Evolutionary conservation across 2,329 filamentous ascomycete species (phyloP), one percentile per base, ranked within the genome.

Genomic region (Helotiales sp.): DNA sequence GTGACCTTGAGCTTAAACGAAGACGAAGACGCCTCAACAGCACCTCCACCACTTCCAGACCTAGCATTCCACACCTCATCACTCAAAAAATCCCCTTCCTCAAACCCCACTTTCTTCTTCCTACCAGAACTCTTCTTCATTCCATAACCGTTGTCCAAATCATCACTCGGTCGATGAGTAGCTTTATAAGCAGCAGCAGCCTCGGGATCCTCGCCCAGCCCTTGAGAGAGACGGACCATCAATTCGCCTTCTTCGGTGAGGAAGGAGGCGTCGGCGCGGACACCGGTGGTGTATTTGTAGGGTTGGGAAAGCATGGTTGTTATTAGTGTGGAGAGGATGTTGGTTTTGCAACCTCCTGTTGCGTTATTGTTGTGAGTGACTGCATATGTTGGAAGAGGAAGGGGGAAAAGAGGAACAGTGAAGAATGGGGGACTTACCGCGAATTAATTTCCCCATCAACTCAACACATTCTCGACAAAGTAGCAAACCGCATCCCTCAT

Each of bases 191-290:
- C 31, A 34, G 10, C 12, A 34, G 31, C 4, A 12, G 44, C 34
- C 5, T 25, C 44, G 10, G 31, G n/a, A 5, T 29, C 38, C 30
- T 44, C n/a, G 4, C 34, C 54, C 31, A 55, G 22, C 12, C 55
- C 52, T n/a, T 58, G 33, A 12, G 33, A 7, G 48, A 66, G 53
- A 25, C 59, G 48, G 5, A 30, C 30, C 53, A 57, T 51, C 44
- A 66, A 49, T 42, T 66, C 65, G 0, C 66, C 63, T 1, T 17
- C 27, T 12, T 15, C 40, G 1, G 57, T 60, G 8, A 66, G 29
- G 31, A 68, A 66, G 10, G 34, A 17, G n/a, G 52, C 52, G 63
- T 69, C 66, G 0, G 65, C 65, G 36, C 67, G 55, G 0, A 67
- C 44, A 3, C 61, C 62, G 22, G 58, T 47, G 4, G 34, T 40